Base-by-base conservation (phyloP, 768 basidiomycete genomes). In the Naganishia vaughanmartiniae region DNA sequence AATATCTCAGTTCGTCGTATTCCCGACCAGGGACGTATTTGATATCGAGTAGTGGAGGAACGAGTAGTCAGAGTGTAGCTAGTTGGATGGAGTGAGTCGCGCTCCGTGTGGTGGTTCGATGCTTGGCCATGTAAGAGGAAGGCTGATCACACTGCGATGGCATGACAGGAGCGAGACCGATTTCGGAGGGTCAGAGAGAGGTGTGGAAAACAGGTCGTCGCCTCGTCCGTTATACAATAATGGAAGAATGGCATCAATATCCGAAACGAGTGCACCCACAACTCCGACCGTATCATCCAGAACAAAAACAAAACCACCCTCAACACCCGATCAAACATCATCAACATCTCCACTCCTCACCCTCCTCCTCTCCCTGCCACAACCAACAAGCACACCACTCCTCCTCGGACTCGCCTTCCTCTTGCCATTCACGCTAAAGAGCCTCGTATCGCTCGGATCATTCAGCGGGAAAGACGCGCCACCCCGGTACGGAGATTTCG, bases 401-500 rank as follows among this genome's bases (percentile, higher is more conserved):
- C 65, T 54, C 48, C 5, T 66, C 48, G 21, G 24, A 1, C 26
- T 42, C 24, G 46, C 31, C 24, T 24, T 66, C 10, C 5, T 66
- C 31, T 14, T 66, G 2, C 30, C 34, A 14, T 66, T 66, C 48
- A 24, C 51, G 17, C 21, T 66, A 3, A 66, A 66, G n/a, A 28
- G 48, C 24, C 65, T 66, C 5, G 34, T 53, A 11, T 51, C 48
- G 0, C 65, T 66, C 28, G 65, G 67, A 0, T 31, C 36, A 14
- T 60, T 53, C 57, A 60, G 46, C 31, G 92, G 92, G 7, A 79
- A 86, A 73, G 84, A 79, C 34, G 86, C 87, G 2, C 90, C 92
- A 0, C 92, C 91, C 0, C 89, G 93, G 88, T 91, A 85, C 73
- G 93, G 93, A 3, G 93, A 95, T 81, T 95, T 91, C 74, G 93